These are phyloP conservation scores for Penicillium sp. DNA, from an alignment of 2,329 filamentous ascomycete species.

Conservation along the genomic window DNA sequence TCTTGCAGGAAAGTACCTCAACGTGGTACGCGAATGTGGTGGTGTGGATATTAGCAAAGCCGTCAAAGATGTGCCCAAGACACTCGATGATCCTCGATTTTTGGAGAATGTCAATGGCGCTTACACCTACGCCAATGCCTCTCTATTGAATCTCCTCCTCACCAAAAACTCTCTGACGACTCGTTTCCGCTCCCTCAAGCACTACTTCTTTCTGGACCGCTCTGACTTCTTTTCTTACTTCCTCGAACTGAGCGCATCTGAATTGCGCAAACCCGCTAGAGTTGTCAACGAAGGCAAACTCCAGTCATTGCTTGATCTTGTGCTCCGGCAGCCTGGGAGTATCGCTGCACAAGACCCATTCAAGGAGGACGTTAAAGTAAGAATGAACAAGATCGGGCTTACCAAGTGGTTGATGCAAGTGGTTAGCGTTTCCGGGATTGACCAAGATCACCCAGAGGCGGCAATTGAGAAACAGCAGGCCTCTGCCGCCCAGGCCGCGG, in stretches of 20 bases:
- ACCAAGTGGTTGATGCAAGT: slow-evolving; percentile 94
- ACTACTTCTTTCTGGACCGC: slow-evolving; percentile 98
- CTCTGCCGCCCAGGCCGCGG: slow-evolving; percentile 64
- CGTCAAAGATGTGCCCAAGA: slow-evolving; percentile 81
- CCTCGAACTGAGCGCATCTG: slow-evolving; percentile 83
- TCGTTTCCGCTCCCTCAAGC: slow-evolving; percentile 85
- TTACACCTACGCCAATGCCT: slow-evolving; percentile 93
- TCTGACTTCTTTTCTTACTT: slow-evolving; percentile 99
- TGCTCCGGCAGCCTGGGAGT: slow-evolving; percentile 92
- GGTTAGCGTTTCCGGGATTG: slow-evolving; percentile 92
- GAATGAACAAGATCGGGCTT: slow-evolving; percentile 92
- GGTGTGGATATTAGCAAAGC: slow-evolving; percentile 91
- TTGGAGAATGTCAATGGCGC: slow-evolving; percentile 94
- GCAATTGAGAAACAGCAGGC: slow-evolving; percentile 70
- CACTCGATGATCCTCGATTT: slow-evolving; percentile 88
- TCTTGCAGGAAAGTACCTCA: slow-evolving; percentile 94
- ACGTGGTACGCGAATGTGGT: slow-evolving; percentile 94
- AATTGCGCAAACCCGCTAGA: slow-evolving; percentile 85
- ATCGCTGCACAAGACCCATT: slow-evolving; percentile 93
- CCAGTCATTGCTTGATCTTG: slow-evolving; percentile 91
- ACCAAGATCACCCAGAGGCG: slow-evolving; percentile 69
- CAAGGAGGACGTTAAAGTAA: slow-evolving; percentile 96
- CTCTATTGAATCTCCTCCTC: slow-evolving; percentile 82
- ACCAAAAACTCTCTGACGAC: slow-evolving; percentile 90
- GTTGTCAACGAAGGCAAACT: slow-evolving; percentile 89